Evolutionary conservation across 2,329 filamentous ascomycete genomes (phyloP).

Genomic region (Neopestalotiopsis rosae): DNA sequence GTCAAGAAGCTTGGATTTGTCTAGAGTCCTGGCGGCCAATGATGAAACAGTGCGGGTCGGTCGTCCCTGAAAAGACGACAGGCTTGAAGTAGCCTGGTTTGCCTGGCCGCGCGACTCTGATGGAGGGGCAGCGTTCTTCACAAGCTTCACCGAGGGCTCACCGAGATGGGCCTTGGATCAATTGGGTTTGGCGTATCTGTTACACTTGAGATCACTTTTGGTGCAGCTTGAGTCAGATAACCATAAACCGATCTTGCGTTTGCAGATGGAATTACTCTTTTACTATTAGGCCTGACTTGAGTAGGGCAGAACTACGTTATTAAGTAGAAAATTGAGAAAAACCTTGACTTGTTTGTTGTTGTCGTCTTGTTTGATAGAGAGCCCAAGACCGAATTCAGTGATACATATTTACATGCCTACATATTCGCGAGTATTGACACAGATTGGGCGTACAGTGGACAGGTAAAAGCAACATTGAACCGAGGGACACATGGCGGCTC

Average conservation of each 20-base stretch:
- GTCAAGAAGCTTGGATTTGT: neutral
- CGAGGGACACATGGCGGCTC: no score
- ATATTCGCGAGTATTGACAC: no score
- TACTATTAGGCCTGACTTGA: neutral
- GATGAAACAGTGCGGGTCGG: constrained; percentile 17
- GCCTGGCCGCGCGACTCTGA: neutral
- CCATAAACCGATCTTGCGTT: neutral
- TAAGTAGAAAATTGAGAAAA: no score
- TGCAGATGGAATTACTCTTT: neutral
- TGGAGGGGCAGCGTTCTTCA: neutral
- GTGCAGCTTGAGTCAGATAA: neutral
- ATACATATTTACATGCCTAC: no score
- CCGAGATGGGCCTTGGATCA: neutral
- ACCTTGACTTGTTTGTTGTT: no score
- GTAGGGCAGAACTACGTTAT: neutral
- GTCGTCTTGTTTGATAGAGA: no score
- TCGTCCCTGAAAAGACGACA: constrained; percentile 4
- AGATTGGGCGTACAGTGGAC: no score
- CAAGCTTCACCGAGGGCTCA: neutral
- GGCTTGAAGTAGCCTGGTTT: neutral
- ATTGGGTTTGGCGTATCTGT: neutral
- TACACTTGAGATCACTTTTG: neutral
- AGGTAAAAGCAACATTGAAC: no score
- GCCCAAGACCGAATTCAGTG: no score
- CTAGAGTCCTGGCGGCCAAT: constrained; percentile 2